Conservation (phyloP, 169 alveolate species). For the Plasmodium inui region DNA sequence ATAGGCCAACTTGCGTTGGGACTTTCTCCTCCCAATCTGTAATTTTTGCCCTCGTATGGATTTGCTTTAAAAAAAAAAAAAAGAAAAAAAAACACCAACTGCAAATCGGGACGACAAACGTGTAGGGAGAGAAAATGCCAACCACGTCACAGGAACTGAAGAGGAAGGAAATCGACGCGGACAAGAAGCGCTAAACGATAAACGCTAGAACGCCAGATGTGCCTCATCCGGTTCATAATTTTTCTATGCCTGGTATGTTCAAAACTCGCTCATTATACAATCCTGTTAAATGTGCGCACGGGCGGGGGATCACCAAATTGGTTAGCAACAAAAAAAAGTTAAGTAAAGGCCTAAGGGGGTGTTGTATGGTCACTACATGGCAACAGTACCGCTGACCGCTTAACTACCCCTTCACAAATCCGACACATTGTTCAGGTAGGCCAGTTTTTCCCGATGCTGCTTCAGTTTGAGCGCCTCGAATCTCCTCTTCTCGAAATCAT, state of each 20-base stretch:
- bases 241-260: background rate
- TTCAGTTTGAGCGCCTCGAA: constrained; percentile 71
- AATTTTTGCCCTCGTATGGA: background rate
- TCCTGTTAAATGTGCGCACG: background rate
- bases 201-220: background rate
- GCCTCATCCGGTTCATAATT: background rate
- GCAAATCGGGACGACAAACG: background rate
- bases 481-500: constrained; percentile 93
- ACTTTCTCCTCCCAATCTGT: background rate
- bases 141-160: background rate
- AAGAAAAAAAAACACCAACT: too few relatives aligned
- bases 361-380: background rate
- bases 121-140: background rate
- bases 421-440: constrained; percentile 26
- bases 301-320: background rate
- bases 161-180: background rate
- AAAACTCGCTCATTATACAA: background rate
- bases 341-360: background rate
- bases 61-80: background rate
- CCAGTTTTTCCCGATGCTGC: constrained; percentile 10
- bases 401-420: constrained; percentile 13
- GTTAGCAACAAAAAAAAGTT: background rate
- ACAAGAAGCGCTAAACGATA: too few relatives aligned
- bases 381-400: background rate
- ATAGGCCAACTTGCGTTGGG: background rate